Evolutionary conservation across 2,329 filamentous ascomycete genomes (phyloP).

Genomic region (Chaetomiaceae sp.): DNA sequence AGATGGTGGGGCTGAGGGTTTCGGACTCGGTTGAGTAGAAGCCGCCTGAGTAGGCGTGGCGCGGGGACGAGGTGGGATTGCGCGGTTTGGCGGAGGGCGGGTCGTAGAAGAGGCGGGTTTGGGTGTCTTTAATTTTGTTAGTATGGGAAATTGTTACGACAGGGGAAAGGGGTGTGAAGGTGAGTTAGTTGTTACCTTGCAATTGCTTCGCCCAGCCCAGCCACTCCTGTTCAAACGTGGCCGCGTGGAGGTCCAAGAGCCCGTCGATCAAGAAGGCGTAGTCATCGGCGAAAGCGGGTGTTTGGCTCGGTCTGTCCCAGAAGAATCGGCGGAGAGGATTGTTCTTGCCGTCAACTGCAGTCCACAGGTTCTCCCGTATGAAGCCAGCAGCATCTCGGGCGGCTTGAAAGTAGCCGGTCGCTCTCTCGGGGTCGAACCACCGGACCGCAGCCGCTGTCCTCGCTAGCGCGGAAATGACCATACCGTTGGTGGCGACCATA

Average conservation of each 20-base stretch:
- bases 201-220: conserved; percentile 77
- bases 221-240: conserved; percentile 70
- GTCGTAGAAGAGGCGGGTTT: conserved; percentile 77
- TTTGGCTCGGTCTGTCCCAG: conserved; percentile 58
- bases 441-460: conserved; percentile 67
- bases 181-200: no score
- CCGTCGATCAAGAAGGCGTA: conserved; percentile 86
- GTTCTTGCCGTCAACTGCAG: conserved; percentile 39
- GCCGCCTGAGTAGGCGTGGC: conserved; percentile 47
- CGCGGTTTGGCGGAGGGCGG: conserved; percentile 39
- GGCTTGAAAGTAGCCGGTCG: conserved; percentile 57
- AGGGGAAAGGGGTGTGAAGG: no score
- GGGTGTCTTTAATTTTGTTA: conserved; percentile 45
- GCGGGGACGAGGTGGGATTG: conserved; percentile 29
- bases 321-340: conserved; percentile 71
- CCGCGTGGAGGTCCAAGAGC: conserved; percentile 77
- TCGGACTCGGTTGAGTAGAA: conserved; percentile 68
- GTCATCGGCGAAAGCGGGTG: conserved; percentile 82
- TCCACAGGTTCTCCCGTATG: conserved; percentile 70
- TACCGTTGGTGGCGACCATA: conserved; percentile 80
- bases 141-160: background rate
- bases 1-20: conserved; percentile 62
- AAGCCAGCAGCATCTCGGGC: conserved; percentile 68
- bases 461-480: conserved; percentile 79
- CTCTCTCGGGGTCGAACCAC: conserved; percentile 52